Evolutionary conservation across 192 early-diverging fungal genomes (phyloP).

Genomic region (Lobosporangium transversale): DNA sequence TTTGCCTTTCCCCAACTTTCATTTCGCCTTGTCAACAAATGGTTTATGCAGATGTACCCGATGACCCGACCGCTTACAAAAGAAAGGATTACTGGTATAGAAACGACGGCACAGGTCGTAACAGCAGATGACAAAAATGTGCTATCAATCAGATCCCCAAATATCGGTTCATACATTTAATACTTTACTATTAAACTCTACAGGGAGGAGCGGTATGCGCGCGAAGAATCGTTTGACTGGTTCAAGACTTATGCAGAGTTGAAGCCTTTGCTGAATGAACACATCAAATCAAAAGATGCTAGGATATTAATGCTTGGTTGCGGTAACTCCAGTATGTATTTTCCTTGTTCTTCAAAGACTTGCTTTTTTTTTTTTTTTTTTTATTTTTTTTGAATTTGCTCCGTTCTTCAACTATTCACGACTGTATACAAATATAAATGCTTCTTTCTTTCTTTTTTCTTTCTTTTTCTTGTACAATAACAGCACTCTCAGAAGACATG

Average conservation of each 20-base stretch:
- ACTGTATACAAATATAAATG: background rate
- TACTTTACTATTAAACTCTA: no score
- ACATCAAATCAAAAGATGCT: conserved; percentile 62
- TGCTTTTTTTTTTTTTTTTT: background rate
- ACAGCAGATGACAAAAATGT: no score
- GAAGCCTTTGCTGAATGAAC: conserved; percentile 65
- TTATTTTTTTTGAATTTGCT: background rate
- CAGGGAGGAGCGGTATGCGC: conserved; percentile 53
- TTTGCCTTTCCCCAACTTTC: background rate
- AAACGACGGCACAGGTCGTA: conserved; percentile 62
- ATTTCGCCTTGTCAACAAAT: conserved; percentile 10
- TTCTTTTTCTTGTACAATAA: background rate
- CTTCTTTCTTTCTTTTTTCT: background rate
- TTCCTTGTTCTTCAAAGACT: background rate
- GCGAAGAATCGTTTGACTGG: conserved; percentile 82
- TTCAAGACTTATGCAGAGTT: conserved; percentile 85
- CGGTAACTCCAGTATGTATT: conserved; percentile 76
- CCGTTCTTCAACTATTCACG: no score
- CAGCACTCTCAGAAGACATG: conserved; percentile 80
- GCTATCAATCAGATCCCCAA: no score
- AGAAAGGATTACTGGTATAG: conserved; percentile 84
- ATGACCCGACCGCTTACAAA: conserved; percentile 76
- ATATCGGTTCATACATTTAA: no score
- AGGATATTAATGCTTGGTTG: conserved; percentile 87
- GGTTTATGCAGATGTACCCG: conserved; percentile 62